Percentiles rank a stretch among this genome's conserved stretches.
These are phyloP conservation scores for Myochromella boudieri DNA, from an alignment of 768 basidiomycete genomes.

Conservation along the genomic window DNA sequence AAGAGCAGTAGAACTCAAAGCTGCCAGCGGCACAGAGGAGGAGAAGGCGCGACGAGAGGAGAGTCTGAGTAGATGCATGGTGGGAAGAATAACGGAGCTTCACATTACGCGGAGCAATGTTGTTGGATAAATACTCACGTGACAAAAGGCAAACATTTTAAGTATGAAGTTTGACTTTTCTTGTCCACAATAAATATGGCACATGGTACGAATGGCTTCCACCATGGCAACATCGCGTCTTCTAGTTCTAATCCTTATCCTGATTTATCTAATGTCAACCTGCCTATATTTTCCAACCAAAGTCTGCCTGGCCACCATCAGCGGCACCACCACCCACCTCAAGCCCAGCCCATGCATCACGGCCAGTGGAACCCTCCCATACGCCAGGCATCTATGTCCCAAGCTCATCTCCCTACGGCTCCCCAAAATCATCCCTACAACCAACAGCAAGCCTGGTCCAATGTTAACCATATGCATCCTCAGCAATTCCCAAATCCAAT, in stretches of 20 bases:
- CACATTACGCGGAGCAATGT: too few species aligned
- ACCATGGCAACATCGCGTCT: constrained; percentile 28
- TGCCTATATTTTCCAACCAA: constrained; percentile 8
- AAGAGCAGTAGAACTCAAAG: constrained; percentile 55
- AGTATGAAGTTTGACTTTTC: too few species aligned
- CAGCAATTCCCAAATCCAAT: constrained; percentile 30
- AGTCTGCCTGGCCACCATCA: constrained; percentile 2
- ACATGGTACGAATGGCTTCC: constrained; percentile 29
- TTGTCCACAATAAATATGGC: too few species aligned
- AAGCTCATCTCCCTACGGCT: constrained; percentile 22
- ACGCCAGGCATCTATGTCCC: constrained; percentile 14
- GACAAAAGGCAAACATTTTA: constrained; percentile 6
- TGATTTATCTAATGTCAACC: constrained; percentile 21
- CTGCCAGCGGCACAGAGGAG: constrained; percentile 43
- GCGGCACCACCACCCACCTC: constrained; percentile 24
- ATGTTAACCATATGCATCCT: constrained; percentile 30
- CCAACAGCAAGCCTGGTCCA: constrained; percentile 28
- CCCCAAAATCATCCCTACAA: constrained; percentile 34
- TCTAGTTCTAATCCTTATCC: constrained; percentile 34
- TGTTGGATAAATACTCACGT: too few species aligned
- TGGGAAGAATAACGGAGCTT: constrained; percentile 7
- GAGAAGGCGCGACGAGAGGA: constrained; percentile 39
- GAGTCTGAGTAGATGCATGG: constrained; percentile 33
- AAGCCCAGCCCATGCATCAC: constrained; percentile 16
- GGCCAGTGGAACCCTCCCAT: constrained; percentile 29